Evolutionary conservation across 306 rosid genomes (phyloP).

Genomic region (Fragaria nilgerrensis): DNA sequence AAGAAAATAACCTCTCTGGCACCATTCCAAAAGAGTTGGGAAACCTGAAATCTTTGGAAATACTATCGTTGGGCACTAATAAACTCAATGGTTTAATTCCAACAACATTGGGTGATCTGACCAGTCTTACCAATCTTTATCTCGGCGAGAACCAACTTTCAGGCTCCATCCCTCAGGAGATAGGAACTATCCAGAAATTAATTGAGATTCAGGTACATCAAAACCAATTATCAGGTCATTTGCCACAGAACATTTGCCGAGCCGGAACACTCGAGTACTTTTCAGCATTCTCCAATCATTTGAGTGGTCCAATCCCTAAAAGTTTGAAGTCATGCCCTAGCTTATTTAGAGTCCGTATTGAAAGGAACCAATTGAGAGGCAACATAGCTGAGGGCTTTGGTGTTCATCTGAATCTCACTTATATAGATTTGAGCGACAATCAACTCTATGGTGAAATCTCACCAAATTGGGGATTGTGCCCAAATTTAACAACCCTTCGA

Average conservation of each 20-base stretch:
- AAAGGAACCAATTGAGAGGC: conserved; percentile 33
- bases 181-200: too few species aligned
- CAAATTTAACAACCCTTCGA: background rate
- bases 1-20: too few species aligned
- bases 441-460: conserved; percentile 10
- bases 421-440: conserved; percentile 27
- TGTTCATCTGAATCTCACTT: conserved; percentile 32
- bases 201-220: too few species aligned
- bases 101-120: background rate
- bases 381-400: conserved; percentile 39
- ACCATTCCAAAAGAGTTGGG: too few species aligned
- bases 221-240: too few species aligned
- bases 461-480: conserved; percentile 6
- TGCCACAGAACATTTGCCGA: background rate
- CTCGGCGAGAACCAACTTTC: too few species aligned
- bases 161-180: too few species aligned
- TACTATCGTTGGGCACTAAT: too few species aligned
- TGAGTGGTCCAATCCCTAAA: conserved; percentile 34
- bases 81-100: background rate
- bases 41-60: too few species aligned
- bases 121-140: too few species aligned
- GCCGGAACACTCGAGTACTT: background rate
- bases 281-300: background rate
- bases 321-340: conserved; percentile 31
- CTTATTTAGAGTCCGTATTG: conserved; percentile 28